These are phyloP conservation scores for Candida railenensis DNA, from an alignment of 805 yeast species.

Conservation along the genomic window DNA sequence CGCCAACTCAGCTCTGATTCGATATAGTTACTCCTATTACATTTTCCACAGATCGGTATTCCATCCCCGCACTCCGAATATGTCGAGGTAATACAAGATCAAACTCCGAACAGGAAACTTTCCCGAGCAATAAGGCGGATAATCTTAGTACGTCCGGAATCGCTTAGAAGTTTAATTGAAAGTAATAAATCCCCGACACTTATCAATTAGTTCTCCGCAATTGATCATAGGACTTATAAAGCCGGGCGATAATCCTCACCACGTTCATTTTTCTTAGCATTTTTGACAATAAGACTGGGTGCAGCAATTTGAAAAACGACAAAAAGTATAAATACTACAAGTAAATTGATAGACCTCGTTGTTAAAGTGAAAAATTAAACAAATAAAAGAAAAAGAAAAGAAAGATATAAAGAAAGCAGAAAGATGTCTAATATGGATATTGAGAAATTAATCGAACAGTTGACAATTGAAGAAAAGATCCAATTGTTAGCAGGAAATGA, in stretches of 20 bases:
- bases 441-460: slow-evolving; percentile 25
- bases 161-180: too few relatives aligned
- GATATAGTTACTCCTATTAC: neutral
- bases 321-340: too few relatives aligned
- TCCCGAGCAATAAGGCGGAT: neutral
- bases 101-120: neutral
- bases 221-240: too few relatives aligned
- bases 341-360: too few relatives aligned
- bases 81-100: neutral
- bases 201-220: too few relatives aligned
- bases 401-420: neutral
- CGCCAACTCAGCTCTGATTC: neutral
- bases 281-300: too few relatives aligned
- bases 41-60: neutral
- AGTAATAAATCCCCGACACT: too few relatives aligned
- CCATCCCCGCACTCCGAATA: neutral
- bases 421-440: slow-evolving; percentile 18
- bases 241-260: too few relatives aligned
- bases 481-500: slow-evolving; percentile 40
- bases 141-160: too few relatives aligned
- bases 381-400: neutral
- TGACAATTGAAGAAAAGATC: slow-evolving; percentile 35
- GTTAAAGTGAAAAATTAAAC: too few relatives aligned
- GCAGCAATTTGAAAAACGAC: too few relatives aligned
- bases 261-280: too few relatives aligned